phyloP scores from a whole-genome alignment of 2,329 filamentous ascomycete species.

The Fusarium sp. region DNA sequence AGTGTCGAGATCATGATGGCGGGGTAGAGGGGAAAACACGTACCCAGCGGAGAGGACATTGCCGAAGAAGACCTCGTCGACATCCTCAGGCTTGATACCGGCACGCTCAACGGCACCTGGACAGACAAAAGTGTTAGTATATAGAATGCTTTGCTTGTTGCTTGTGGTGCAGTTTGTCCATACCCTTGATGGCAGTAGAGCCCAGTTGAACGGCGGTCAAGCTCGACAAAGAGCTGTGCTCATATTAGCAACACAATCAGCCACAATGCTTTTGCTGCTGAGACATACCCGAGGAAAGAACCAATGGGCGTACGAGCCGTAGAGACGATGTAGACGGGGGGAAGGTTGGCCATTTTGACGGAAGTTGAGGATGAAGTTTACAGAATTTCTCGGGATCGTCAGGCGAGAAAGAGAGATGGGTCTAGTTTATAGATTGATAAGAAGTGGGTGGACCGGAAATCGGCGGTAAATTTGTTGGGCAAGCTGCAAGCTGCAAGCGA shows the following conservation, averaged over 20 bases:
- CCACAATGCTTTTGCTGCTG: not conserved
- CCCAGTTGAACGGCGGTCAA: constrained; percentile 90
- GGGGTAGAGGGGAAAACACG: constrained; percentile 47
- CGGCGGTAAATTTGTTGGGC: constrained; percentile 45
- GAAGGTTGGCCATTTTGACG: constrained; percentile 80
- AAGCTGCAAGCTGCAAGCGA: constrained; percentile 24
- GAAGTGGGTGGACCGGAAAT: constrained; percentile 30
- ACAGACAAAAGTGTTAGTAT: constrained; percentile 9
- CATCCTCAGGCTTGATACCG: constrained; percentile 88
- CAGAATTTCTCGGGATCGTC: constrained; percentile 19
- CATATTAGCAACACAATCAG: constrained; percentile 38
- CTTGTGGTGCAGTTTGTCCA: constrained; percentile 36
- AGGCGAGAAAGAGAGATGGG: constrained; percentile 12
- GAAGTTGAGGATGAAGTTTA: constrained; percentile 30
- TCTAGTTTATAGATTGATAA: constrained; percentile 29
- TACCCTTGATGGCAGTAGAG: constrained; percentile 93
- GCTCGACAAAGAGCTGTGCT: constrained; percentile 84
- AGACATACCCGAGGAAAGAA: constrained; percentile 87
- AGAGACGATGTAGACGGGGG: constrained; percentile 96
- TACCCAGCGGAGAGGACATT: constrained; percentile 98
- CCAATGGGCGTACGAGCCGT: constrained; percentile 91
- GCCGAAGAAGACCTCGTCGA: constrained; percentile 97
- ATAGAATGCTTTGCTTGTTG: not conserved
- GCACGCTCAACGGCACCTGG: constrained; percentile 85
- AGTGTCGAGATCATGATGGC: constrained; percentile 16